These are phyloP conservation scores for Saksenaea oblongispora DNA, from an alignment of 371 early-diverging fungal species.

Conservation along the genomic window DNA sequence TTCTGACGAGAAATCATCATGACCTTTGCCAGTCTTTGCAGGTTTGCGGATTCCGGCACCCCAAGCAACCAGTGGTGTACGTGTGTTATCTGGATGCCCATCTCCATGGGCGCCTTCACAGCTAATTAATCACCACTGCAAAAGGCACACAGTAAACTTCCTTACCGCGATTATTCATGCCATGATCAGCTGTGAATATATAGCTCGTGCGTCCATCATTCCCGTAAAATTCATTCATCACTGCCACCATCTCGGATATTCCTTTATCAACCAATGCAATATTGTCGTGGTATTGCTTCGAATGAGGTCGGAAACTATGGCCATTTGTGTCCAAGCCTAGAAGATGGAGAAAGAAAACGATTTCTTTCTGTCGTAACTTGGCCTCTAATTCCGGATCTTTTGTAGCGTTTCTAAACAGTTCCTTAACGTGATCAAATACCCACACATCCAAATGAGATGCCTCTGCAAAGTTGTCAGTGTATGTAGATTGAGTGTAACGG, in stretches of 20 bases:
- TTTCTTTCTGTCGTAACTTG: constrained; percentile 70
- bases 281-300: constrained; percentile 81
- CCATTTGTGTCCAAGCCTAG: constrained; percentile 96
- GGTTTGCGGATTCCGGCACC: constrained; percentile 86
- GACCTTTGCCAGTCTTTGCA: constrained; percentile 34
- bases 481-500: not conserved
- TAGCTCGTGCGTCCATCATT: constrained; percentile 85
- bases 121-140: not conserved
- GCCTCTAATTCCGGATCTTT: constrained; percentile 50
- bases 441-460: constrained; percentile 85
- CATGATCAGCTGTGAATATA: constrained; percentile 94
- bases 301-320: constrained; percentile 86
- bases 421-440: constrained; percentile 79
- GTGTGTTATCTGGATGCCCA: constrained; percentile 93
- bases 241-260: constrained; percentile 61
- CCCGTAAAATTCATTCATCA: constrained; percentile 75
- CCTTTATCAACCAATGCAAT: constrained; percentile 82
- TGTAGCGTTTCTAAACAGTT: constrained; percentile 38
- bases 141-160: not conserved
- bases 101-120: constrained; percentile 83
- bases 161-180: constrained; percentile 88
- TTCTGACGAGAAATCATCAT: constrained; percentile 68
- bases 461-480: constrained; percentile 47
- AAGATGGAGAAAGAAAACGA: constrained; percentile 91
- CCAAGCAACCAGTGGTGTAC: constrained; percentile 94